phyloP scores from a whole-genome alignment of 2,329 filamentous ascomycete species.

The Sporothrix sp. region DNA sequence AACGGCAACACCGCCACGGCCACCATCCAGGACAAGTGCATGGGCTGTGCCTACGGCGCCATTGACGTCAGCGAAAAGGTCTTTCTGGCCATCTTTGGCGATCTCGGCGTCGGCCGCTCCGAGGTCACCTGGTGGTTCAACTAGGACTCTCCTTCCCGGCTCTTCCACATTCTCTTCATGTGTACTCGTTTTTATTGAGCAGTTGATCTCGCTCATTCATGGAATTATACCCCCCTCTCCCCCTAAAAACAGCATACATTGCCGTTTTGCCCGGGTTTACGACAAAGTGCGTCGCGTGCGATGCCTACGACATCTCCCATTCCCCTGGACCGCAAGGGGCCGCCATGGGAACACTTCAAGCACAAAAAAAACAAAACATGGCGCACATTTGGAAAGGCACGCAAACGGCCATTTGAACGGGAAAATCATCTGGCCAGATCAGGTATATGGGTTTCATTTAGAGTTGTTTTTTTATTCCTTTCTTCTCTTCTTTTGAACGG shows the following conservation, averaged over 20 bases:
- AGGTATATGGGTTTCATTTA: not conserved
- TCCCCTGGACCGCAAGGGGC: not conserved
- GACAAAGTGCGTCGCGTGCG: not conserved
- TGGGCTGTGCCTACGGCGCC: slow-evolving; percentile 46
- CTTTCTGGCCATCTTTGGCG: slow-evolving; percentile 44
- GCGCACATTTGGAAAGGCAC: slow-evolving; percentile 1
- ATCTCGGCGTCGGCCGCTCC: slow-evolving; percentile 24
- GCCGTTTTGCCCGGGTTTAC: not conserved
- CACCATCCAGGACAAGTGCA: slow-evolving; percentile 65
- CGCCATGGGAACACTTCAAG: not conserved
- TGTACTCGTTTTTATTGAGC: not conserved
- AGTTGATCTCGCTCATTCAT: slow-evolving; percentile 5
- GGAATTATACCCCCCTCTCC: slow-evolving; percentile 2
- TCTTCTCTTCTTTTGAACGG: not conserved
- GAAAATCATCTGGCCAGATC: not conserved
- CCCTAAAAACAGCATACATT: not conserved
- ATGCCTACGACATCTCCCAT: not conserved
- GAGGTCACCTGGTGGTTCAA: slow-evolving; percentile 26
- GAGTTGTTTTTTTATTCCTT: not conserved
- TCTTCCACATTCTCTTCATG: not conserved
- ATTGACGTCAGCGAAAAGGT: slow-evolving; percentile 39
- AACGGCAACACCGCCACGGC: slow-evolving; percentile 47
- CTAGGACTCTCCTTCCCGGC: slow-evolving; percentile 12
- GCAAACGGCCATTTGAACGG: not conserved
- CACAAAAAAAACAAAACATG: not conserved